phyloP scores from a whole-genome alignment of 805 yeast species.

The Lipomyces sp. region DNA sequence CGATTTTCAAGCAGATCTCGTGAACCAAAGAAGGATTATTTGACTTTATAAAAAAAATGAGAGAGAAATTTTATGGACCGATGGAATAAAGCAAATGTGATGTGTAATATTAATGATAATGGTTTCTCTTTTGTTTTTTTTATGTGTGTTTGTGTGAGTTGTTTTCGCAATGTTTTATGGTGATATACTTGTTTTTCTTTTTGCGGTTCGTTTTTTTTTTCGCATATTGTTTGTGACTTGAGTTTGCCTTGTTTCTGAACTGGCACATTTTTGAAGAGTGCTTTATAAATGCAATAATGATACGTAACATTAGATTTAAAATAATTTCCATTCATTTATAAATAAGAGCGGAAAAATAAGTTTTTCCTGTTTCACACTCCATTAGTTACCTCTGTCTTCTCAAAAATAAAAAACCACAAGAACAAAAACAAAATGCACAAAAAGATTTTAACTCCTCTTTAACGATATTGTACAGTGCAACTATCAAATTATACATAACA shows the following conservation, averaged over 20 bases:
- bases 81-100: background rate
- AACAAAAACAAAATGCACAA: background rate
- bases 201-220: background rate
- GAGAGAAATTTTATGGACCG: no score
- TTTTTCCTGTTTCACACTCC: no score
- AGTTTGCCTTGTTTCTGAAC: background rate
- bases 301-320: background rate
- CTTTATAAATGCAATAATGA: background rate
- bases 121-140: background rate
- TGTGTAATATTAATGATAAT: background rate
- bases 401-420: no score
- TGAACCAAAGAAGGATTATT: no score
- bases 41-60: no score
- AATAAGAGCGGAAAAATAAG: no score
- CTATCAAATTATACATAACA: background rate
- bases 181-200: background rate
- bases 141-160: no score
- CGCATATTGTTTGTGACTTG: background rate
- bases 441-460: background rate
- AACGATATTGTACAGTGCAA: background rate
- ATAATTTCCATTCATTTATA: no score
- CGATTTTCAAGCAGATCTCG: slow-evolving; percentile 39
- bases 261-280: background rate
- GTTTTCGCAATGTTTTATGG: background rate
- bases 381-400: no score